Evolutionary conservation across 306 rosid species (phyloP).

Genomic region (Castanea sativa): DNA sequence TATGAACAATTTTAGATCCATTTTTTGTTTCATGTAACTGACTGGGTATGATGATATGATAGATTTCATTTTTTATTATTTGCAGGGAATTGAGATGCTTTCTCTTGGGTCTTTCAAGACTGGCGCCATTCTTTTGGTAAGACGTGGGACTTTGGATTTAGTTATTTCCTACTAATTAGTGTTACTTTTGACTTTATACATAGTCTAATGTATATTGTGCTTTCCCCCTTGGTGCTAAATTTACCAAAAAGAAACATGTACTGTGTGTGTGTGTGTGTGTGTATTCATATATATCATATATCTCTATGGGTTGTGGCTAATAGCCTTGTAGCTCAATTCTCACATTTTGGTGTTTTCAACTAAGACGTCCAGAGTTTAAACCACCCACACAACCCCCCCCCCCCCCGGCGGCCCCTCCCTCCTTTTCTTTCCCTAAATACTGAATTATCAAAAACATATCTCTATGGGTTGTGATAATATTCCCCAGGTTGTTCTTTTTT

Average conservation of each 20-base stretch:
- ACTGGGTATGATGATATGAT: conserved; percentile 2
- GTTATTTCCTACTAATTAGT: background rate
- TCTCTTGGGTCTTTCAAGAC: conserved; percentile 99
- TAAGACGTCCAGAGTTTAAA: too few relatives aligned
- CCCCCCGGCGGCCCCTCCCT: too few relatives aligned
- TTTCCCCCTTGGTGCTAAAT: too few relatives aligned
- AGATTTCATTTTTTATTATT: conserved; percentile 12
- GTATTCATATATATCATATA: background rate
- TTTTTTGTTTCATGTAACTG: background rate
- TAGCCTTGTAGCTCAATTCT: too few relatives aligned
- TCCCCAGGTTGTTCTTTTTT: background rate
- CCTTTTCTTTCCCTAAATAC: too few relatives aligned
- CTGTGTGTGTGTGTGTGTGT: background rate
- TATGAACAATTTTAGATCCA: background rate
- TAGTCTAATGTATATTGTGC: background rate
- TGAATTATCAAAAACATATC: background rate
- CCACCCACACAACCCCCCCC: too few relatives aligned
- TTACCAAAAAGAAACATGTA: too few relatives aligned
- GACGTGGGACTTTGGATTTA: conserved; percentile 18
- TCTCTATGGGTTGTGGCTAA: background rate
- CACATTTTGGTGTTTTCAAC: too few relatives aligned
- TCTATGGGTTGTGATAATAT: background rate
- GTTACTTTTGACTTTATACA: background rate
- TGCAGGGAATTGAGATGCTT: conserved; percentile 99
- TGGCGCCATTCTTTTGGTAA: conserved; percentile 96